Evolutionary conservation across 2,329 filamentous ascomycete genomes (phyloP).

Genomic region (Falciphora oryzae): DNA sequence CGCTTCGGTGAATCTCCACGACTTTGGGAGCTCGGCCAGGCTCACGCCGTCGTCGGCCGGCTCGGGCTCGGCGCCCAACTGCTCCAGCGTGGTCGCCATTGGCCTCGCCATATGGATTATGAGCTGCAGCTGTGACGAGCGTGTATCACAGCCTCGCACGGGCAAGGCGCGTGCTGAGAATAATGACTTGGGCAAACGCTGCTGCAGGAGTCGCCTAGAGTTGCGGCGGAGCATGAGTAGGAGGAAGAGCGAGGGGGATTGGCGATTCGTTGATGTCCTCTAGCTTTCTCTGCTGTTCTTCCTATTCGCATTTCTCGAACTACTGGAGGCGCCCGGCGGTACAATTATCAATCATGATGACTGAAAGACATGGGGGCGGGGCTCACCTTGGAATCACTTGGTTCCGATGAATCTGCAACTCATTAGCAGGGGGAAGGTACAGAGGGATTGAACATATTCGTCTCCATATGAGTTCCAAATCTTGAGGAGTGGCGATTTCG

Average conservation of each 20-base stretch:
- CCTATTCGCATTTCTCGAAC: not conserved
- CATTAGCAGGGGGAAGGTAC: too few species aligned
- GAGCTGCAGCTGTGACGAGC: too few species aligned
- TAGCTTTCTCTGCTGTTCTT: not conserved
- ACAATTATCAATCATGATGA: too few species aligned
- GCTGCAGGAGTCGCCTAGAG: not conserved
- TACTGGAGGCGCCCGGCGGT: too few species aligned
- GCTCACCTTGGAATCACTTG: too few species aligned
- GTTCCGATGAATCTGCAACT: too few species aligned
- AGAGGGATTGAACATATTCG: too few species aligned
- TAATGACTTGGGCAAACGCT: not conserved
- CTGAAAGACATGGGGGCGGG: too few species aligned
- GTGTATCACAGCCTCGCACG: not conserved
- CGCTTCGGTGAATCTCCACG: constrained; percentile 58
- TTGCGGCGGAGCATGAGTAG: not conserved
- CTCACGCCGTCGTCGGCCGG: constrained; percentile 25
- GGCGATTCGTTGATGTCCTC: not conserved
- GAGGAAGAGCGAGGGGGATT: not conserved
- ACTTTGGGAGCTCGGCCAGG: constrained; percentile 54
- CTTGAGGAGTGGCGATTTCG: too few species aligned
- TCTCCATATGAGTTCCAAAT: too few species aligned
- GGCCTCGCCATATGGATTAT: not conserved
- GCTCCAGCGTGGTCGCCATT: not conserved
- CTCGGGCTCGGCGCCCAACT: too few species aligned
- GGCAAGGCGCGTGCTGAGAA: not conserved